Evolutionary conservation across 352 stramenopile genomes (phyloP).

Genomic region (Pythium monospermum): DNA sequence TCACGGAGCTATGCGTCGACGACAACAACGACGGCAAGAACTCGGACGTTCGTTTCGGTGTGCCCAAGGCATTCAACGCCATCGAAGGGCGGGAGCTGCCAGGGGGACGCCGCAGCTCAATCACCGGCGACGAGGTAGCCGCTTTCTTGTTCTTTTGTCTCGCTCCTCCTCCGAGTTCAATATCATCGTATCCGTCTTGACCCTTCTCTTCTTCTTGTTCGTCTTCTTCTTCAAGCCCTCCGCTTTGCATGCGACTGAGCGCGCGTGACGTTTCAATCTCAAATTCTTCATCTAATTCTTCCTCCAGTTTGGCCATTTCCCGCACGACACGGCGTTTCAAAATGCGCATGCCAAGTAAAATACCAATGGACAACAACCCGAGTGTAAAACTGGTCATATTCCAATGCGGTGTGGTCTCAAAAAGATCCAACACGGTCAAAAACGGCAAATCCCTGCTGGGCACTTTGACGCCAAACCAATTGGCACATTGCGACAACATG

Average conservation of each 20-base stretch:
- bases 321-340: constrained; percentile 42
- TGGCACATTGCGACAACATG: constrained; percentile 85
- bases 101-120: too few species aligned
- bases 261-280: constrained; percentile 40
- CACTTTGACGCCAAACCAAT: constrained; percentile 77
- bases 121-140: constrained; percentile 11
- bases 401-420: constrained; percentile 51
- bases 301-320: constrained; percentile 32
- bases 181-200: constrained; percentile 16
- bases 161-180: constrained; percentile 19
- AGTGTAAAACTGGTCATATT: constrained; percentile 72
- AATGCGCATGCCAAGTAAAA: constrained; percentile 43
- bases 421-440: constrained; percentile 51
- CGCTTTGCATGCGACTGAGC: constrained; percentile 17
- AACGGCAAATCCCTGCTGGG: constrained; percentile 47
- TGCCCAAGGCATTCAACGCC: constrained; percentile 1
- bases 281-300: constrained; percentile 38
- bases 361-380: constrained; percentile 41
- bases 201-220: constrained; percentile 13
- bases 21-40: constrained; percentile 18
- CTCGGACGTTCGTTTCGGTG: constrained; percentile 8
- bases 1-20: constrained; percentile 11
- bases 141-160: constrained; percentile 5
- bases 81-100: constrained; percentile 17
- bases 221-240: constrained; percentile 18